Percentiles rank a stretch among this genome's conserved stretches.
Evolutionary conservation across 2,329 filamentous ascomycete species (phyloP).

Genomic region (Arthrobotrys musiformis): DNA sequence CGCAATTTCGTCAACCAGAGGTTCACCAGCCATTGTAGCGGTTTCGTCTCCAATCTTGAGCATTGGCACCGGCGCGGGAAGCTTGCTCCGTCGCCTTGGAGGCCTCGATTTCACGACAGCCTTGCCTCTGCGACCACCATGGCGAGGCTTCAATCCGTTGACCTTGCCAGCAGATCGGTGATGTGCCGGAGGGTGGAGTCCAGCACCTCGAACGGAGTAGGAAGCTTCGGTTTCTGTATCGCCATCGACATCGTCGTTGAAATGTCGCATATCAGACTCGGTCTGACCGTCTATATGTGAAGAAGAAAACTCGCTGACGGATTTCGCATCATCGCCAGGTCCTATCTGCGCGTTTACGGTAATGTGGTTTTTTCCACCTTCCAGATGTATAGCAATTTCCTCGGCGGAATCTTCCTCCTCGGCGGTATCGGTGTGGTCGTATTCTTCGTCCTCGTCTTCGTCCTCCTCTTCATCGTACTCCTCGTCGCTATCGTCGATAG

Average conservation of each 20-base stretch:
- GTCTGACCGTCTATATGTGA: slow-evolving; percentile 33
- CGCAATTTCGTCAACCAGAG: slow-evolving; percentile 95
- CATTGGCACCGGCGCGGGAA: slow-evolving; percentile 93
- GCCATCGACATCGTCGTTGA: slow-evolving; percentile 54
- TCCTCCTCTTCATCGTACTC: slow-evolving; percentile 64
- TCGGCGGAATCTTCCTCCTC: slow-evolving; percentile 60
- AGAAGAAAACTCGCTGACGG: slow-evolving; percentile 53
- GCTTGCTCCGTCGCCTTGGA: slow-evolving; percentile 72
- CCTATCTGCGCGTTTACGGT: slow-evolving; percentile 50
- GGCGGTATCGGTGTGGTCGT: slow-evolving; percentile 59
- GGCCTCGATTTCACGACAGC: slow-evolving; percentile 57
- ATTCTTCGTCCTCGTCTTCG: slow-evolving; percentile 62
- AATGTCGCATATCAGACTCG: slow-evolving; percentile 47
- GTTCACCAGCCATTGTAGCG: slow-evolving; percentile 86
- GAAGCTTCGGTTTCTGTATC: slow-evolving; percentile 55
- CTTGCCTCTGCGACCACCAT: slow-evolving; percentile 18
- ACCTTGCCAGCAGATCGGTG: slow-evolving; percentile 49
- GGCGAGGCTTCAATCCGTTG: slow-evolving; percentile 41
- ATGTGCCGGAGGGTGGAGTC: slow-evolving; percentile 48
- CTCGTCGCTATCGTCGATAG: slow-evolving; percentile 70
- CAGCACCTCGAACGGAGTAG: slow-evolving; percentile 46
- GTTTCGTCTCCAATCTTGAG: slow-evolving; percentile 98
- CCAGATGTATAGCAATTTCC: slow-evolving; percentile 54
- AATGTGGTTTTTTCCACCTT: slow-evolving; percentile 50
- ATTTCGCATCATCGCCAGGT: slow-evolving; percentile 41